Evolutionary conservation across 1,139 yeast species (phyloP), one percentile per base, ranked within the genome.

Genomic region (Scheffersomyces illinoinensis): DNA sequence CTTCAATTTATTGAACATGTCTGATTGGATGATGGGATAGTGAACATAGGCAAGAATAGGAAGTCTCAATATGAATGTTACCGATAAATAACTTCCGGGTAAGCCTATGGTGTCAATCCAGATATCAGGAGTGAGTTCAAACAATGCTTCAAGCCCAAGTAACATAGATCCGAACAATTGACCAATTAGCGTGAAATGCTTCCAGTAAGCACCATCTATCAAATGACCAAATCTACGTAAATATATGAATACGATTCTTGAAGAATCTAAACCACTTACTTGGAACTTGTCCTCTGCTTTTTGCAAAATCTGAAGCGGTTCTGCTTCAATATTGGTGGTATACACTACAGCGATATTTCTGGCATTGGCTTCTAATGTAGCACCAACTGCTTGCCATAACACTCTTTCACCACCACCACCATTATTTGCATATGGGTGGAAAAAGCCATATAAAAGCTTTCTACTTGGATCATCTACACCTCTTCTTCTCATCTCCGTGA

Each of bases 351-450:
- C 91, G n/a, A 91, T 76, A 65, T 87, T 86, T 52, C 74, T 72
- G 5, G 76, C 76, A 62, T 82, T 81, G 49, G 81, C 76, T 12
- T 73, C 67, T 61, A 93, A 77, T 0, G 97, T 91, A 26, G 89
- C 83, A 64, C 85, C 82, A 6, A 95, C 91, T 0, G 98, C 97
- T 58, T 91, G 93, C 99, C 99, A 96, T 53, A 96, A 79, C 0
- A 96, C 99, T 56, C 96, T 84, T 72, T 96, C 99, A 24, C 99
- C 99, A 50, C 99, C 99, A 20, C 99, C 99, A 50, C 97, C 97
- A 54, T 97, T 96, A 71, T 91, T 91, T 63, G 98, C 93, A 67
- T 89, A 91, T 0, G 99, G 99, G 74, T 96, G 99, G 78, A 95
- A 93, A 70, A 91, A 93, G 6, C 98, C 99, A 68, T 79, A 89